A percentile compares a stretch with the other conserved stretches of the same genome.
Evolutionary conservation across 176 grass and related monocot genomes (phyloP).

Genomic region (Paspalum notatum): DNA sequence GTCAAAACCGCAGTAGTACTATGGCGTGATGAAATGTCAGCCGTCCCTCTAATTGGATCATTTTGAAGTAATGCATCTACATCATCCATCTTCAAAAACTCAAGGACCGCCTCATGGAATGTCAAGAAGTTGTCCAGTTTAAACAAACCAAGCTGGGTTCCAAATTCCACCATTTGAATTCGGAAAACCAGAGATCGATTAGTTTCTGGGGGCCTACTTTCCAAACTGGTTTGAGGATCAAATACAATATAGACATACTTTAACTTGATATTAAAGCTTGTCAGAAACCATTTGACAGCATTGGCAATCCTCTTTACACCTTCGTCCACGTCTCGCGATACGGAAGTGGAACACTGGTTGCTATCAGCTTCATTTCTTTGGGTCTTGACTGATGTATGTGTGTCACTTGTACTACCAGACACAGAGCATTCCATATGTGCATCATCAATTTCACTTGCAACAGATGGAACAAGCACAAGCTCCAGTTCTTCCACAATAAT

Average conservation of each 20-base stretch:
- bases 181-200: conserved; percentile 79
- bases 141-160: conserved; percentile 61
- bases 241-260: conserved; percentile 84
- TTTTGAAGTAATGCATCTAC: conserved; percentile 51
- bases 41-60: conserved; percentile 48
- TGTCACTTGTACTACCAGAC: conserved; percentile 45
- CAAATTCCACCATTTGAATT: conserved; percentile 87
- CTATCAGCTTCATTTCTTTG: conserved; percentile 44
- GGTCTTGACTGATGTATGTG: conserved; percentile 37
- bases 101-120: conserved; percentile 72
- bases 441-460: conserved; percentile 51
- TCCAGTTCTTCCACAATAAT: conserved; percentile 91
- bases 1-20: conserved; percentile 73
- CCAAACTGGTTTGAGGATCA: conserved; percentile 63
- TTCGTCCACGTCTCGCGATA: conserved; percentile 83
- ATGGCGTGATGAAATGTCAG: conserved; percentile 46
- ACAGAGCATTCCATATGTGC: conserved; percentile 54
- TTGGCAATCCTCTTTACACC: conserved; percentile 94
- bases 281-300: conserved; percentile 88
- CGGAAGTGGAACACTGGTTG: conserved; percentile 56
- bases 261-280: conserved; percentile 85
- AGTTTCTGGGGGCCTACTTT: conserved; percentile 47
- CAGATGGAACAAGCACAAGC: conserved; percentile 74
- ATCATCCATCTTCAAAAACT: conserved; percentile 91
- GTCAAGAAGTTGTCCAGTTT: conserved; percentile 92